Conservation (phyloP, 495 filamentous ascomycete genomes). For the Tuber umbilicatum region DNA sequence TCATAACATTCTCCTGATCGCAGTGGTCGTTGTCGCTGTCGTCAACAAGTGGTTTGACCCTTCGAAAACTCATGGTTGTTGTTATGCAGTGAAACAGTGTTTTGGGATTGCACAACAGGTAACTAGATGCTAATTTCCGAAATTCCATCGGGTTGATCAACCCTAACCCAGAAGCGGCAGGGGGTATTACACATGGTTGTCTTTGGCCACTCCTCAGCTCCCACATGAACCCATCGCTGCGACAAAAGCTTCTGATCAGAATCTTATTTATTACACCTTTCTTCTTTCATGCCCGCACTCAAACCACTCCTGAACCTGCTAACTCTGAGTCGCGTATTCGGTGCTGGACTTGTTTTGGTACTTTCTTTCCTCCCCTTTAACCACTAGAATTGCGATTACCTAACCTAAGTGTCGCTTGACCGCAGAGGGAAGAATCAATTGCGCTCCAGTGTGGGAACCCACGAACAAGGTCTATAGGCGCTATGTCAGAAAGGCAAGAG, state of each 20-base stretch:
- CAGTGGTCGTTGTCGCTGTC: conserved; percentile 6
- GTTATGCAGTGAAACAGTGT: background rate
- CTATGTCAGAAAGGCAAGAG: background rate
- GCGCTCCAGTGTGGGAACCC: background rate
- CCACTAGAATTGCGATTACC: background rate
- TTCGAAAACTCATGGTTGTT: conserved; percentile 26
- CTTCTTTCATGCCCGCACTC: background rate
- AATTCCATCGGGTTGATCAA: background rate
- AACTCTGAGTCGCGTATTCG: background rate
- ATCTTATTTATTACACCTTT: no score
- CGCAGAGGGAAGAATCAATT: background rate
- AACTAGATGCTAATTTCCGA: background rate
- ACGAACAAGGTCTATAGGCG: background rate
- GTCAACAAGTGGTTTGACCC: conserved; percentile 24
- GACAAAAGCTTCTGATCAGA: background rate
- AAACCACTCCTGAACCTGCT: background rate
- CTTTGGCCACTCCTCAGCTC: background rate
- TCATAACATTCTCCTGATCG: conserved; percentile 4
- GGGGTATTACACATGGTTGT: background rate
- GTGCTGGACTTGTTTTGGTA: background rate
- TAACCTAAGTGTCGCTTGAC: background rate
- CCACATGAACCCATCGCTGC: background rate
- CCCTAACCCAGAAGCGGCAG: background rate
- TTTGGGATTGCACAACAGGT: background rate
- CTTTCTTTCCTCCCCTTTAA: background rate